phyloP scores from a whole-genome alignment of 768 basidiomycete species.

The Mycena kentingensis region DNA sequence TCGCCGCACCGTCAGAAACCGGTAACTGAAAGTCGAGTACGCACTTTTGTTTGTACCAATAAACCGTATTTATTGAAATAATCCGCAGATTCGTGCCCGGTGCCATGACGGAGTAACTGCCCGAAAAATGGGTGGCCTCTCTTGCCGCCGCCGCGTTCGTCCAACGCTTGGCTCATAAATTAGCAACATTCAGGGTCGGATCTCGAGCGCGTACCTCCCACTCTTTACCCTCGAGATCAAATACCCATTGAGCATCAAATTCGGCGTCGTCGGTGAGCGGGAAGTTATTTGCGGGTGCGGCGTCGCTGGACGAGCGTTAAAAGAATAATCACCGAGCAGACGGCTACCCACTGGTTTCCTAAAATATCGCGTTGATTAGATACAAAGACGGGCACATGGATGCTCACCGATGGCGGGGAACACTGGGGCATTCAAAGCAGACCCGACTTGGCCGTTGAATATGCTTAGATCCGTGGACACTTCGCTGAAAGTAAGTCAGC shows the following conservation, averaged over 20 bases:
- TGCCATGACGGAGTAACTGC: constrained; percentile 53
- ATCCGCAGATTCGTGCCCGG: constrained; percentile 54
- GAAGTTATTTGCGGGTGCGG: constrained; percentile 59
- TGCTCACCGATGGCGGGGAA: constrained; percentile 53
- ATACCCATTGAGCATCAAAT: constrained; percentile 55
- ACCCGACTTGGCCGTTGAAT: constrained; percentile 50
- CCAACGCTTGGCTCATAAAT: constrained; percentile 38
- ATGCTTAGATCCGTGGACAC: constrained; percentile 45
- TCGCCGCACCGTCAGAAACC: constrained; percentile 16
- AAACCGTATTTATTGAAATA: constrained; percentile 61
- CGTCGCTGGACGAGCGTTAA: constrained; percentile 42
- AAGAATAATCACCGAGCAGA: background rate
- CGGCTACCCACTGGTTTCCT: constrained; percentile 53
- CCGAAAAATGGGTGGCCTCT: constrained; percentile 50
- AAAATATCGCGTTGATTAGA: constrained; percentile 4
- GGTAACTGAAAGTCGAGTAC: constrained; percentile 9
- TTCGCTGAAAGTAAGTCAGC: constrained; percentile 31
- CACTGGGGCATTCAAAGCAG: constrained; percentile 42
- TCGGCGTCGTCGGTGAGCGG: constrained; percentile 47
- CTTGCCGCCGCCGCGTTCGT: constrained; percentile 44
- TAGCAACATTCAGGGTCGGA: background rate
- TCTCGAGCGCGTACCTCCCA: constrained; percentile 44
- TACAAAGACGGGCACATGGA: background rate
- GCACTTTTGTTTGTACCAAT: constrained; percentile 64
- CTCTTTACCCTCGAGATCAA: constrained; percentile 49